Evolutionary conservation across 176 grass and related monocot species (phyloP), one percentile per base, ranked within the genome.

Genomic region (Paspalum notatum): DNA sequence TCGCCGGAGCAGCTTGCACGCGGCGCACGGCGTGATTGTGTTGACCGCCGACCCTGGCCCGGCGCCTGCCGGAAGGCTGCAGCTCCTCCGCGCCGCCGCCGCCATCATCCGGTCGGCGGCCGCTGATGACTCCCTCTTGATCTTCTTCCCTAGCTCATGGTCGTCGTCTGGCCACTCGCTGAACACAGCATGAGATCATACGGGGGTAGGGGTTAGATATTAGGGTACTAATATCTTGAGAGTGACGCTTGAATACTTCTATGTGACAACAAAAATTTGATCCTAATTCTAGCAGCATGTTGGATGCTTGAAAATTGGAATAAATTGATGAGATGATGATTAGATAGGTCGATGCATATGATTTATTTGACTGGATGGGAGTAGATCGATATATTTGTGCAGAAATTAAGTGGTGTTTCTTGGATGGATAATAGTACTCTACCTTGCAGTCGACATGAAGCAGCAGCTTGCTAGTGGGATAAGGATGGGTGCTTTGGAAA

Each of bases 401-500:
- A 61, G 46, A 74, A 58, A 65, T 24, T 42, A 32, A 32, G 32
- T 32, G 48, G 7, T 74, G 70, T 47, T 18, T 14, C 39, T 76
- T 54, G 63, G 63, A 27, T 72, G 68, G 79, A 82, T 81, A 84
- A 86, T 93, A n/a, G n/a, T n/a, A 93, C 92, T 76, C 72, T 95
- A 93, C 96, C 88, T 91, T 93, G 90, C 75, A 70, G 79, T 85
- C 82, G 96, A 95, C 92, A 95, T 94, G 91, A 89, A 90, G 79
- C 90, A 84, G 79, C 90, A 84, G 84, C 41, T 25, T 75, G 84
- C 41, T 32, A 39, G 62, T 44, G 45, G 87, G 68, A 68, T 14
- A 32, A 48, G 76, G 43, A 73, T 73, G 66, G 59, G 32, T 71
- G 73, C 83, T 78, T 90, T 86, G 88, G 83, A 68, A 86, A 85